Conservation (phyloP, 805 yeast genomes). For the Isabelozyma heimii region DNA sequence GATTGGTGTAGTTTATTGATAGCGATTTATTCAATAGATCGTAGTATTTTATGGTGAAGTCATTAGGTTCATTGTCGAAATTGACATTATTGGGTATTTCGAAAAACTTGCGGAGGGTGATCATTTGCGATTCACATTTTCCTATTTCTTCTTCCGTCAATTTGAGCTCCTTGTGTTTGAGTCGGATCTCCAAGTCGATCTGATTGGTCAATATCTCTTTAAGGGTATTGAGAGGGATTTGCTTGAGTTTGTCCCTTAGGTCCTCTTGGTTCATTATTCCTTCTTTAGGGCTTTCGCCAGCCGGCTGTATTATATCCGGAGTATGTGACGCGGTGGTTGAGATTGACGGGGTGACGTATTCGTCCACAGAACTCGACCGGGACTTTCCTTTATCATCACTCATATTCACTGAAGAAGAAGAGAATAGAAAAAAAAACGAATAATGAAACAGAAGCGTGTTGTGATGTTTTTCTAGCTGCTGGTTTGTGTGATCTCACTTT, state of each 20-base stretch:
- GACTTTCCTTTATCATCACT: neutral
- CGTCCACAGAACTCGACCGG: neutral
- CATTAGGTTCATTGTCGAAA: constrained; percentile 43
- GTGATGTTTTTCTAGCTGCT: neutral
- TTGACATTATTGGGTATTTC: constrained; percentile 39
- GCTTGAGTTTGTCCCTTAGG: constrained; percentile 7
- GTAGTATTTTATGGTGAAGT: constrained; percentile 42
- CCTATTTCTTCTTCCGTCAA: constrained; percentile 52
- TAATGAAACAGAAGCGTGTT: neutral
- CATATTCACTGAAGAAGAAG: neutral
- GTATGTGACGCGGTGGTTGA: neutral
- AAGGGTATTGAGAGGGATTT: constrained; percentile 23
- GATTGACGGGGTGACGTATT: neutral
- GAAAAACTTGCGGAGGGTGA: constrained; percentile 46
- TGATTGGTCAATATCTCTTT: constrained; percentile 41
- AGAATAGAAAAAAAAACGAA: neutral
- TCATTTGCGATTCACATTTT: constrained; percentile 57
- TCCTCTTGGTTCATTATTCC: constrained; percentile 3
- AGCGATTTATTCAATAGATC: constrained; percentile 33
- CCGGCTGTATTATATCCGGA: neutral
- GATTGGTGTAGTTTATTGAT: constrained; percentile 27
- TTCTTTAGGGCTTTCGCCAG: neutral
- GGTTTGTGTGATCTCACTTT: too few species aligned
- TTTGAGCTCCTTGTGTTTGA: constrained; percentile 56
- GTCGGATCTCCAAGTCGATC: constrained; percentile 56